phyloP scores from a whole-genome alignment of 371 early-diverging fungal genomes.

The Phascolomyces articulosus region DNA sequence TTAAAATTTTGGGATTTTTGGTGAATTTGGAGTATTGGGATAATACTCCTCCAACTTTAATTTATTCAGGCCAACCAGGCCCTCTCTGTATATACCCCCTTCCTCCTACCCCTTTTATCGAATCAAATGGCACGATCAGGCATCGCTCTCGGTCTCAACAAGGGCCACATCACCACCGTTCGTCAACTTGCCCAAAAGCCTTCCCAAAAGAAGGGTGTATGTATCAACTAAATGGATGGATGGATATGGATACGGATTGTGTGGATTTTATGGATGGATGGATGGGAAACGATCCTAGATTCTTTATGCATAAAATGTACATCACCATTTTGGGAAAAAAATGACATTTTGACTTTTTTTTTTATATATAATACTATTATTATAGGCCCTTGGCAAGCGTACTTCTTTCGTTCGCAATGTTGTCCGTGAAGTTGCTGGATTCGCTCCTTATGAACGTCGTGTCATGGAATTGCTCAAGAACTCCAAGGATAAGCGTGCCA shows the following conservation, averaged over 20 bases:
- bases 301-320: background rate
- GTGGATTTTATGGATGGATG: conserved; percentile 16
- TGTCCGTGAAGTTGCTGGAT: conserved; percentile 97
- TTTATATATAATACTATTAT: background rate
- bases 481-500: conserved; percentile 99
- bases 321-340: background rate
- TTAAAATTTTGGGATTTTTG: too few relatives aligned
- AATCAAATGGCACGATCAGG: conserved; percentile 58
- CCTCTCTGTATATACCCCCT: conserved; percentile 10
- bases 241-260: conserved; percentile 14
- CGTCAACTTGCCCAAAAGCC: conserved; percentile 82
- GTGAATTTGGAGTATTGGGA: too few relatives aligned
- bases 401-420: conserved; percentile 90
- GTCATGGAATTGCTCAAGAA: conserved; percentile 99
- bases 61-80: too few relatives aligned
- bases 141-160: conserved; percentile 79
- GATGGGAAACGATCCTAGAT: background rate
- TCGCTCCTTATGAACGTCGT: conserved; percentile 98
- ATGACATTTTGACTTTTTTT: background rate
- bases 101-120: conserved; percentile 3
- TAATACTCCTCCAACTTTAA: too few relatives aligned
- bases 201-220: conserved; percentile 85
- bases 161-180: conserved; percentile 86
- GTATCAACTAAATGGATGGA: conserved; percentile 54
- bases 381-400: conserved; percentile 80